Percentiles rank a stretch among this genome's conserved stretches.
phyloP scores from a whole-genome alignment of 2,329 filamentous ascomycete genomes.

The Calonectria multiphialidica region DNA sequence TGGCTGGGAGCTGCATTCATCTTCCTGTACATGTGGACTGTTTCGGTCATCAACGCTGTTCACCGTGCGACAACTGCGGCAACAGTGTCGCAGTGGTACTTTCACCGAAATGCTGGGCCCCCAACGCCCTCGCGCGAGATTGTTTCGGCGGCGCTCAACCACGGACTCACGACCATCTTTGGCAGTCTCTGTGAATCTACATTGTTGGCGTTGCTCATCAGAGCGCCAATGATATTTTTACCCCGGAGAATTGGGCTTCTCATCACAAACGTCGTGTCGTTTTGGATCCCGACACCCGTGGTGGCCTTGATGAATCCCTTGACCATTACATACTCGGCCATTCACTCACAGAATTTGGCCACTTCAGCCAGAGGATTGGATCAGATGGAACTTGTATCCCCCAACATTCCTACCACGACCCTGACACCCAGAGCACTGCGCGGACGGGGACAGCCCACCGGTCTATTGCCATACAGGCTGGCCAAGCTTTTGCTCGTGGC shows the following conservation, averaged over 20 bases:
- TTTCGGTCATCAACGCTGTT: slow-evolving; percentile 87
- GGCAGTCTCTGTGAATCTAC: slow-evolving; percentile 93
- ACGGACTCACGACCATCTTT: slow-evolving; percentile 88
- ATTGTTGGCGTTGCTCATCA: slow-evolving; percentile 81
- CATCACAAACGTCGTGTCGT: slow-evolving; percentile 80
- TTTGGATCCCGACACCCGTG: slow-evolving; percentile 86
- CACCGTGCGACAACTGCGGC: slow-evolving; percentile 94
- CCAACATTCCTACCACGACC: slow-evolving; percentile 80
- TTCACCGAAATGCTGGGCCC: slow-evolving; percentile 88
- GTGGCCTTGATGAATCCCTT: slow-evolving; percentile 90
- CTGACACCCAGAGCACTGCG: slow-evolving; percentile 68
- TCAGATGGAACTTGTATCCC: slow-evolving; percentile 84
- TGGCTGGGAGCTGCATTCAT: slow-evolving; percentile 95
- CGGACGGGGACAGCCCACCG: slow-evolving; percentile 56
- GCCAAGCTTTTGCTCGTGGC: slow-evolving; percentile 93
- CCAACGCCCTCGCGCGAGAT: slow-evolving; percentile 83
- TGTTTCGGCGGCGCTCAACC: slow-evolving; percentile 83
- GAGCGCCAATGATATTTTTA: slow-evolving; percentile 86
- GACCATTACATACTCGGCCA: slow-evolving; percentile 91
- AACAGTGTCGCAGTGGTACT: slow-evolving; percentile 99
- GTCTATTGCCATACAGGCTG: slow-evolving; percentile 87
- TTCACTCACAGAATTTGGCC: slow-evolving; percentile 87
- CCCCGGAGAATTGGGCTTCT: slow-evolving; percentile 76
- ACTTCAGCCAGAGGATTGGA: slow-evolving; percentile 83
- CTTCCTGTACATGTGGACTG: slow-evolving; percentile 94